Percentiles rank a stretch among this genome's conserved stretches.
These are phyloP conservation scores for Ochromonas danica DNA, from an alignment of 108 stramenopile genomes.

Conservation along the genomic window DNA sequence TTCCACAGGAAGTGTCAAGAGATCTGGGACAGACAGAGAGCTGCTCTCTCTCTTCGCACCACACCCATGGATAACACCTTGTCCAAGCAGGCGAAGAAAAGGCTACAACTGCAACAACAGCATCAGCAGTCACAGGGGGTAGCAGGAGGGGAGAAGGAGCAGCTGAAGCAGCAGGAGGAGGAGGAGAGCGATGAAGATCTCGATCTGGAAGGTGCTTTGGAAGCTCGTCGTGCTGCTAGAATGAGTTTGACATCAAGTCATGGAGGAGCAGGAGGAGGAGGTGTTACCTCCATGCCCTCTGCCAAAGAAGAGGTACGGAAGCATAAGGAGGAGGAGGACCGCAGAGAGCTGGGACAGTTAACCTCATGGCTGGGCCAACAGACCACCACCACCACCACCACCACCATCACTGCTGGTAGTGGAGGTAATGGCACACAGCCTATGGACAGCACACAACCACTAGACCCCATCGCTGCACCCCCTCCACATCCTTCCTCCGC, in stretches of 20 bases:
- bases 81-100: background rate
- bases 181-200: background rate
- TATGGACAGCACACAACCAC: too few relatives aligned
- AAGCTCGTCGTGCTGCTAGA: slow-evolving; percentile 11
- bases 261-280: slow-evolving; percentile 8
- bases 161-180: background rate
- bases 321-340: too few relatives aligned
- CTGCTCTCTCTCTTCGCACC: background rate
- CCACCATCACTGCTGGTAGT: too few relatives aligned
- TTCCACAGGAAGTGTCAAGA: background rate
- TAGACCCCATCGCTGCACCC: too few relatives aligned
- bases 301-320: too few relatives aligned
- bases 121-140: background rate
- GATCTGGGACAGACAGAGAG: background rate
- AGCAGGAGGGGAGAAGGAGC: background rate
- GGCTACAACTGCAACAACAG: background rate
- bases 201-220: slow-evolving; percentile 18
- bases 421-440: too few relatives aligned
- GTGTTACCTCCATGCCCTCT: slow-evolving; percentile 8
- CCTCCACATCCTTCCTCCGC: too few relatives aligned
- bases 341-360: too few relatives aligned
- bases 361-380: too few relatives aligned
- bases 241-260: slow-evolving; percentile 6
- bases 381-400: too few relatives aligned
- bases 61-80: too few relatives aligned